These are phyloP conservation scores for Desmodesmus armatus DNA, from an alignment of 139 green algal species.

Conservation along the genomic window DNA sequence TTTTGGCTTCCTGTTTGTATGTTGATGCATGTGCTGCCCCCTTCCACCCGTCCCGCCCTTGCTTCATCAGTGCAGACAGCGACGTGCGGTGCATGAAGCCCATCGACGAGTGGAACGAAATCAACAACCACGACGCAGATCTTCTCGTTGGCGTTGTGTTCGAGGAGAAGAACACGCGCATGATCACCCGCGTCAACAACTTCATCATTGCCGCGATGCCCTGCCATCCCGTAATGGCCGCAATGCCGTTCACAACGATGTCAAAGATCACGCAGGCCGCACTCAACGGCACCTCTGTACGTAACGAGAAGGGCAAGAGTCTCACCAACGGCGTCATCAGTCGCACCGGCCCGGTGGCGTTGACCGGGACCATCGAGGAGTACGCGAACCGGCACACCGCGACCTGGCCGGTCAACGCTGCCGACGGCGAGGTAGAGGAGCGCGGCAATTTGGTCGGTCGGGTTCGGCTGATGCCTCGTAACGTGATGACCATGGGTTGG, in stretches of 20 bases:
- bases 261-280: slow-evolving; percentile 3
- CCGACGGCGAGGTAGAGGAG: not conserved
- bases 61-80: too few relatives aligned
- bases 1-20: too few relatives aligned
- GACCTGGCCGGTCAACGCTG: slow-evolving; percentile 18
- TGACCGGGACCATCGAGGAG: slow-evolving; percentile 20
- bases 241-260: slow-evolving; percentile 38
- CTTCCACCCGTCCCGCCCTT: too few relatives aligned
- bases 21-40: too few relatives aligned
- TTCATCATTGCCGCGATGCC: slow-evolving; percentile 37
- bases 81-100: slow-evolving; percentile 43
- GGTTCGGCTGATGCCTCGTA: slow-evolving; percentile 14
- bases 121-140: slow-evolving; percentile 31
- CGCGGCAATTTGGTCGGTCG: not conserved
- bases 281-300: not conserved
- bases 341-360: slow-evolving; percentile 18
- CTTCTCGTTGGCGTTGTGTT: slow-evolving; percentile 31
- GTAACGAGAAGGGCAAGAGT: not conserved
- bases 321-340: slow-evolving; percentile 25
- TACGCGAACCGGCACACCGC: not conserved
- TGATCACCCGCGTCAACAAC: slow-evolving; percentile 34
- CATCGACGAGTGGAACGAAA: slow-evolving; percentile 14
- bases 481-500: slow-evolving; percentile 33
- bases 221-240: slow-evolving; percentile 31
- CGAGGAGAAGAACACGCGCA: not conserved